Evolutionary conservation across 2,329 filamentous ascomycete genomes (phyloP).

Genomic region (Acrodontium crateriforme): DNA sequence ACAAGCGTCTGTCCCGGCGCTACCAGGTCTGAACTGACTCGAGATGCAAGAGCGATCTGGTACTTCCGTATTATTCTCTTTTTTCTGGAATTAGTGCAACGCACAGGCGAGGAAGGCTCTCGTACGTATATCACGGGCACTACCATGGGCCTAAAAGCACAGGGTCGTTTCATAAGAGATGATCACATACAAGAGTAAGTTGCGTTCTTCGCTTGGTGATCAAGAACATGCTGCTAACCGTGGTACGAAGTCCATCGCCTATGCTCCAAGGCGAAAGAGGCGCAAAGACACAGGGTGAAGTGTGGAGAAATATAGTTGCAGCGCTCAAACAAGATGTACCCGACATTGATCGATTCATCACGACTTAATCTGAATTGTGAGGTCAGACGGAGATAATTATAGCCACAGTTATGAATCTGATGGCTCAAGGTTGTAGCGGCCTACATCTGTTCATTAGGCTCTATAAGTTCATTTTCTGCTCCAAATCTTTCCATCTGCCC

Average conservation of each 20-base stretch:
- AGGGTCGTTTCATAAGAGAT: constrained; percentile 8
- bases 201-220: too few relatives aligned
- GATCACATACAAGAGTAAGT: constrained; percentile 7
- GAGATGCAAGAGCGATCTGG: constrained; percentile 2
- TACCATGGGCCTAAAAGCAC: constrained; percentile 4
- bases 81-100: constrained; percentile 3
- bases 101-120: constrained; percentile 8
- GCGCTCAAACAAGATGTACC: constrained; percentile 4
- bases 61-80: neutral
- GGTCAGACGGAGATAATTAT: too few relatives aligned
- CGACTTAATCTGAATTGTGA: too few relatives aligned
- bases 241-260: constrained; percentile 3
- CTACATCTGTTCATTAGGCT: too few relatives aligned
- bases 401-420: too few relatives aligned
- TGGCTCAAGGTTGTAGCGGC: too few relatives aligned
- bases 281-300: constrained; percentile 1
- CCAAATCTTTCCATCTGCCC: constrained; percentile 63
- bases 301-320: constrained; percentile 6
- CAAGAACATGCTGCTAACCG: constrained; percentile 1
- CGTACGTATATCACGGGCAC: constrained; percentile 9
- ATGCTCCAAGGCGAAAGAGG: constrained; percentile 2
- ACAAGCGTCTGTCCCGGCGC: constrained; percentile 6
- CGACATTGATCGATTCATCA: too few relatives aligned
- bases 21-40: constrained; percentile 3
- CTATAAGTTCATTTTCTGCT: constrained; percentile 33